phyloP scores from a whole-genome alignment of 1,139 yeast species.

The Yamadazyma spencermartinsiae region DNA sequence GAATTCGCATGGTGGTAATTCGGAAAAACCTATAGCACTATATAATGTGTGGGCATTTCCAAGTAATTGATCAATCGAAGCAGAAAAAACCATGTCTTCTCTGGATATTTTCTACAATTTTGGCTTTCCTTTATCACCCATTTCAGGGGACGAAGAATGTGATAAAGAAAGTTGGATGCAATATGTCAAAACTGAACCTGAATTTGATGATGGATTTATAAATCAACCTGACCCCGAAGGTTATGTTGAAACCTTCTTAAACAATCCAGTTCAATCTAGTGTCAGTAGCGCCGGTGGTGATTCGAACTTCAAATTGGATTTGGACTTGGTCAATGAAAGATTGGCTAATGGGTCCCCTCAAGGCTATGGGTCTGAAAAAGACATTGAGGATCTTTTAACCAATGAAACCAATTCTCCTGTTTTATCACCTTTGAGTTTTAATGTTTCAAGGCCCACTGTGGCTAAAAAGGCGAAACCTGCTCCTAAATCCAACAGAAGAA shows the following conservation, averaged over 20 bases:
- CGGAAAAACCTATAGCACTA: too few species aligned
- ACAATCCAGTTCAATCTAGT: background rate
- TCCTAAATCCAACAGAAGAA: conserved; percentile 24
- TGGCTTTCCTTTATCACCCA: conserved; percentile 9
- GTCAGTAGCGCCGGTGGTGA: background rate
- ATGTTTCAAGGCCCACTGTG: background rate
- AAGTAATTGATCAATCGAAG: too few species aligned
- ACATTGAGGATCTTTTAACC: conserved; percentile 1
- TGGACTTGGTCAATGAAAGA: conserved; percentile 14
- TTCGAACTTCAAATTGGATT: conserved; percentile 7
- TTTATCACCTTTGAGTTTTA: background rate
- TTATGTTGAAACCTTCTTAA: background rate
- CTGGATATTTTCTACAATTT: background rate
- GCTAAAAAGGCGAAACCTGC: background rate
- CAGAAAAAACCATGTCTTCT: too few species aligned
- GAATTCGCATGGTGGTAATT: too few species aligned
- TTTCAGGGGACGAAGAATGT: conserved; percentile 6
- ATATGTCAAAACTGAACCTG: conserved; percentile 12
- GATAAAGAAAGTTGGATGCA: conserved; percentile 18
- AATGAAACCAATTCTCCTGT: background rate
- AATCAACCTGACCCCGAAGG: background rate
- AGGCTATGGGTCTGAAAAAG: background rate
- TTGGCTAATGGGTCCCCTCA: conserved; percentile 1
- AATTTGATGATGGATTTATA: conserved; percentile 1
- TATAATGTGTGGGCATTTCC: too few species aligned